Evolutionary conservation across 2,329 filamentous ascomycete genomes (phyloP), one percentile per base, ranked within the genome.

Genomic region (Zymoseptoria tritici): DNA sequence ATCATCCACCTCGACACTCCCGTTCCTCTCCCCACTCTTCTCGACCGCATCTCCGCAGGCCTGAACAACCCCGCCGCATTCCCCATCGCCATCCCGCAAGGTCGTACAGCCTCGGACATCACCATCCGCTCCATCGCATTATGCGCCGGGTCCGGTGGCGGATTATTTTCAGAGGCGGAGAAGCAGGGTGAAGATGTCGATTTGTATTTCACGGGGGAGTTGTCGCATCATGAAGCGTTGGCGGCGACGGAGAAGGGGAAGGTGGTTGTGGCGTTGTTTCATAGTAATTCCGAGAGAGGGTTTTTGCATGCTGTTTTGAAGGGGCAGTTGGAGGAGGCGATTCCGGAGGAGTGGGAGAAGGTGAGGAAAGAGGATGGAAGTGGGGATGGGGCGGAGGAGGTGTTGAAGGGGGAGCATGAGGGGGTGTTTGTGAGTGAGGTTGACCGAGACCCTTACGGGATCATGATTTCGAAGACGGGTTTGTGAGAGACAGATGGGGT

Each of bases 211-310:
- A 97, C 91, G 0, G 94, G 94, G 1, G 94, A 99, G 77, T 84
- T 97, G 80, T 89, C 85, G 69, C 94, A 99, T 72, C 94, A 99
- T 72, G 91, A 94, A 64, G 91, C 93, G 2, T 81, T 99, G 60
- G 85, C 89, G 49, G 90, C 91, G 1, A 90, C 89, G 26, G 92
- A 97, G 78, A 83, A 86, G 60, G 92, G 92, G 1, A 87, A 87
- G 64, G 88, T 85, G 57, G 89, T 97, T 0, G 83, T 97, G 56
- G 88, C 87, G 49, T 81, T 96, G 54, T 96, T 96, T 69, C 94
- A 99, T 74, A 93, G 89, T 67, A 97, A 97, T 74, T 94, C 90
- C 0, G 94, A 99, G 78, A 80, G 94, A 42, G 87, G 85, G 0
- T 99, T 93, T 71, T 75, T 99, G 68, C 81, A 81, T 60, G 81